Evolutionary conservation across 345 rosid genomes (phyloP), one percentile per base, ranked within the genome.

Genomic region (Salix caprea): DNA sequence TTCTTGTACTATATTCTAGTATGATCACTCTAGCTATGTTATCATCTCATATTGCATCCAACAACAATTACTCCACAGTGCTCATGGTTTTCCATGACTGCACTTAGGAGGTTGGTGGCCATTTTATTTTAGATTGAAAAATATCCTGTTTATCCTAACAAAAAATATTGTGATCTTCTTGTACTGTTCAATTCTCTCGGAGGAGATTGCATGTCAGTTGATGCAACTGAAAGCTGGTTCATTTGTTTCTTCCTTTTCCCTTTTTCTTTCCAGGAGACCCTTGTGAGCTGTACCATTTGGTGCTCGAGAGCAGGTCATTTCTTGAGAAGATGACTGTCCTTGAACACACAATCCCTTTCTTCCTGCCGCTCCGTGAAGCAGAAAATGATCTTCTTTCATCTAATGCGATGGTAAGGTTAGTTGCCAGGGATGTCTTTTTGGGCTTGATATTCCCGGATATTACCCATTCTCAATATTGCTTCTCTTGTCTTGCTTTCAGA

Each of bases 321-420:
- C 88, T 96, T 75, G 96, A 96, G 79, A 96, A 90, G 86, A 91
- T 96, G 99, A 91, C 87, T 37, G 96, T 96, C 81, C 87, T 82
- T 74, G 97, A 96, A 80, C 99, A 96, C 76, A 96, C 98, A 77
- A 76, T 96, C 84, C 99, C 99, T 32, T 96, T 96, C 87, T 96
- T 92, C 86, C 82, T 96, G 76, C 98, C 98, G 34, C 77, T 93
- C 70, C 88, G 91, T 71, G 99, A 92, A 79, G 89, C 91, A 78
- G 99, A 93, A 91, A 90, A 82, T 86, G 96, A 91, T 83, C 94
- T 91, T 83, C 98, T 93, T 76, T 88, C 85, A 73, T 85, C 94
- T 39, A 96, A 91, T 88, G 93, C 98, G 75, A 93, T 90, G 94
- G 99, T 92, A 80, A 77, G 90, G 60, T 83, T 86, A 72, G 75